phyloP scores from a whole-genome alignment of 495 filamentous ascomycete genomes.

The Penicillium bovifimosum region DNA sequence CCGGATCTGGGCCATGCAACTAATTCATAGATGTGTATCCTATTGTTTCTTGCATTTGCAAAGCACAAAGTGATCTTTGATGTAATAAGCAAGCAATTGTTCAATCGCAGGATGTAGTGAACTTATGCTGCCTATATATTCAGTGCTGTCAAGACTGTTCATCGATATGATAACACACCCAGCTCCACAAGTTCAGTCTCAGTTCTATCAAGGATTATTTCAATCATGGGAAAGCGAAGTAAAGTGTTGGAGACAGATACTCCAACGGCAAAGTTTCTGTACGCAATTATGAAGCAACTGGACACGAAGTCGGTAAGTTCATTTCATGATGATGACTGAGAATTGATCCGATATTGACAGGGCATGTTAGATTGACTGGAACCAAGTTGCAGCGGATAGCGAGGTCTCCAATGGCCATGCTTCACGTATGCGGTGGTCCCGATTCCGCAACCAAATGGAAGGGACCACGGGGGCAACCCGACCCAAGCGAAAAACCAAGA shows the following conservation, averaged over 20 bases:
- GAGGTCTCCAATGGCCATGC: slow-evolving; percentile 76
- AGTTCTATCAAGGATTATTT: background rate
- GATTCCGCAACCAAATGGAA: slow-evolving; percentile 60
- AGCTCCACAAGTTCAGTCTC: background rate
- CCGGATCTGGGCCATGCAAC: background rate
- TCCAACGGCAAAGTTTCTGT: slow-evolving; percentile 56
- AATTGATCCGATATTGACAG: background rate
- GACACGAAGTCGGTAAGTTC: slow-evolving; percentile 55
- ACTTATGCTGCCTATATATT: background rate
- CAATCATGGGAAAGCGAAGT: slow-evolving; percentile 29
- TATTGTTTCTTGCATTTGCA: background rate
- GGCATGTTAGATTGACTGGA: slow-evolving; percentile 69
- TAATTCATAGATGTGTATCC: background rate
- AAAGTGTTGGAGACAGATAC: slow-evolving; percentile 46
- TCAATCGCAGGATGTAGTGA: background rate
- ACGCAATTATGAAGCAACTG: slow-evolving; percentile 70
- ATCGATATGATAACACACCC: background rate
- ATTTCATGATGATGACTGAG: background rate
- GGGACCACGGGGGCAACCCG: slow-evolving; percentile 26
- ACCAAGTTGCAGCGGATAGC: slow-evolving; percentile 54
- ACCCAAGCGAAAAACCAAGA: slow-evolving; percentile 14
- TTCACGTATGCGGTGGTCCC: slow-evolving; percentile 73
- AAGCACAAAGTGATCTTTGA: background rate
- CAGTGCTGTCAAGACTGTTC: background rate
- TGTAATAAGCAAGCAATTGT: background rate